Evolutionary conservation across 176 grass and related monocot species (phyloP).

Genomic region (bread wheat (Triticum aestivum)): DNA sequence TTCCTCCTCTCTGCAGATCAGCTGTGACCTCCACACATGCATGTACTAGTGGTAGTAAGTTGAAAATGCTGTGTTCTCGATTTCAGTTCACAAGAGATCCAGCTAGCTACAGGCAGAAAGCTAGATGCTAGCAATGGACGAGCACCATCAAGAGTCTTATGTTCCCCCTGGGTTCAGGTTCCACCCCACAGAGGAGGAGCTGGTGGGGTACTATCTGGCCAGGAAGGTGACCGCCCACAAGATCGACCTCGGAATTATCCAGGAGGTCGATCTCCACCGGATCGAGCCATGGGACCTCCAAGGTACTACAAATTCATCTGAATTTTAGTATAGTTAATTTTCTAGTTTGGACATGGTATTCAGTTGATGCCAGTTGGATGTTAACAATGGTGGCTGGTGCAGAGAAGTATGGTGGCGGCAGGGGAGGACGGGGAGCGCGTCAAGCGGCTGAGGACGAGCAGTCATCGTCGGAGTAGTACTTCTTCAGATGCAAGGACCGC

Average conservation of each 20-base stretch:
- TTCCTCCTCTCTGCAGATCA: not conserved
- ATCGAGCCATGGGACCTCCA: constrained; percentile 89
- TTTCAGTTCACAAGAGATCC: not conserved
- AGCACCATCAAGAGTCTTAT: constrained; percentile 1
- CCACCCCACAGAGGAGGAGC: constrained; percentile 96
- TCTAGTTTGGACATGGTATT: too few species aligned
- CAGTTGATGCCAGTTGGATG: too few species aligned
- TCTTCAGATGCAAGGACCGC: constrained; percentile 80
- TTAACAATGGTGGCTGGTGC: not conserved
- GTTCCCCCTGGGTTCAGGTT: constrained; percentile 90
- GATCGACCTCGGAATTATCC: constrained; percentile 64
- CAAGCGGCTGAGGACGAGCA: not conserved
- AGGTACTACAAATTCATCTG: constrained; percentile 16
- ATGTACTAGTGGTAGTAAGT: not conserved
- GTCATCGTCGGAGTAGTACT: constrained; percentile 58
- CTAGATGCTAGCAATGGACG: constrained; percentile 31
- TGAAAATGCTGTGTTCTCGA: constrained; percentile 21
- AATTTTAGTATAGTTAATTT: not conserved
- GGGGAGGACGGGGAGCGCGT: not conserved
- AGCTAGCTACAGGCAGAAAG: not conserved
- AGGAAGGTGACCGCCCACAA: constrained; percentile 52
- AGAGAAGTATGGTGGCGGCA: constrained; percentile 50
- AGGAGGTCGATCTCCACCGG: constrained; percentile 76
- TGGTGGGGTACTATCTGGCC: constrained; percentile 80
- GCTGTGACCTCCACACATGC: not conserved